Base-by-base conservation (phyloP, 805 yeast species). In the Saccharomyces mikatae region DNA sequence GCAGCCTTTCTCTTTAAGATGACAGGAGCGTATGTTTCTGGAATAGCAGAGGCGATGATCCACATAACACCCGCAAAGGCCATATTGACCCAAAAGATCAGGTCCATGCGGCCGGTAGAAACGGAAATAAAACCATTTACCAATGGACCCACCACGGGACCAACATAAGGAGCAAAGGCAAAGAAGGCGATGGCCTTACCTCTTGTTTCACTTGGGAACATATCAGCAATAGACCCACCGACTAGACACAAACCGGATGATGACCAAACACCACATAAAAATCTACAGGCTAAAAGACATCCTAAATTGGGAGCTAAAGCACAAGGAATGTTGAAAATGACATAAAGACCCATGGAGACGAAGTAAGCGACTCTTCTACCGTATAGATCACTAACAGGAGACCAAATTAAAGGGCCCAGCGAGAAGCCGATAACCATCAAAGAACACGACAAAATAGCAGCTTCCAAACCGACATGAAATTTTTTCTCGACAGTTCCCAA, bases 1-100 rank as follows among this genome's bases (percentile, higher is more conserved):
- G 70, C 71, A 24, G 96, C 96, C 67, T 84, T 80, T 51, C 66
- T 77, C 64, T 82, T 84, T 57, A 87, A 73, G 53, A 89, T 83
- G 9, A 83, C 89, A 6, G 96, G 96, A 3, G 94, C 87, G 70
- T 84, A 87, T 21, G 97, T 90, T 73, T 90, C 97, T n/a, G 97
- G 97, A 30, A 90, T 80, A 17, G 77, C 62, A 13, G 82, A 68
- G 47, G 83, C 77, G 22, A 79, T 58, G 36, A 89, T 74, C 87
- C 91, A 86, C 83, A 86, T 83, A 3, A 80, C 79, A 58, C 96
- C 97, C 1, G 94, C 87, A 72, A 90, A 88, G 3, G 91, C 96
- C 88, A 90, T 81, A 68, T 89, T 90, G 54, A 89, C 91, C 97
- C 97, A 90, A 59, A 87, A 81, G 65, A 90, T 80, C 41, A 88